phyloP scores from a whole-genome alignment of 257 asterid species.

The Nicotiana benthamiana region DNA sequence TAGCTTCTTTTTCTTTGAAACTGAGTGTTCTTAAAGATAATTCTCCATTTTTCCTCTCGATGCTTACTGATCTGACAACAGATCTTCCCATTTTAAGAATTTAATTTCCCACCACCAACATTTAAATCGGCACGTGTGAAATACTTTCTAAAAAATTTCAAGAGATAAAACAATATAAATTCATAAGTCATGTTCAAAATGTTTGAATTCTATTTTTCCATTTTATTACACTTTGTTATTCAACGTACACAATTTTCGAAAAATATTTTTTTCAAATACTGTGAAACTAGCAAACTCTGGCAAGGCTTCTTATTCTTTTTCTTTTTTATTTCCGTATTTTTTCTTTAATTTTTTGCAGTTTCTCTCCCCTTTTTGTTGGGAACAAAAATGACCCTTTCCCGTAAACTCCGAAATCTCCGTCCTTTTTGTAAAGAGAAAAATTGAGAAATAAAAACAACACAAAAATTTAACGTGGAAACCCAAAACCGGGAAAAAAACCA shows the following conservation, averaged over 20 bases:
- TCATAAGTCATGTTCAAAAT: neutral
- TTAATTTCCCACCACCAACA: too few relatives aligned
- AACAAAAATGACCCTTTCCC: too few relatives aligned
- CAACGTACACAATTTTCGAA: neutral
- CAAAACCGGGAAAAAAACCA: too few relatives aligned
- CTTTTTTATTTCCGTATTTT: too few relatives aligned
- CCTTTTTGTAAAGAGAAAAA: too few relatives aligned
- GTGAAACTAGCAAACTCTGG: neutral
- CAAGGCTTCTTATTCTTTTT: neutral
- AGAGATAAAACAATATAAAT: neutral
- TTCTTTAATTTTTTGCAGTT: neutral
- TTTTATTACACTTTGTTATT: neutral
- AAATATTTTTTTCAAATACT: neutral
- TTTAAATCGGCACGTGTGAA: neutral
- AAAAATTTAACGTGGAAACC: too few relatives aligned
- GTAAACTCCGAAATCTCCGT: too few relatives aligned
- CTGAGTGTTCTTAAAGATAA: slow-evolving; percentile 19
- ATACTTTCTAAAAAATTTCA: neutral
- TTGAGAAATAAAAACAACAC: too few relatives aligned
- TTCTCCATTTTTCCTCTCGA: slow-evolving; percentile 35
- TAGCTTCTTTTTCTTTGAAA: slow-evolving; percentile 20
- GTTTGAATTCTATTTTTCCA: neutral
- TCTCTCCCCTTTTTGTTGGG: neutral
- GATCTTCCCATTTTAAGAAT: slow-evolving; percentile 10
- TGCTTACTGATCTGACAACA: slow-evolving; percentile 41